A percentile compares a stretch with the other conserved stretches of the same genome.
Evolutionary conservation across 139 green algal genomes (phyloP).

Genomic region (Diplosphaera chodatii): DNA sequence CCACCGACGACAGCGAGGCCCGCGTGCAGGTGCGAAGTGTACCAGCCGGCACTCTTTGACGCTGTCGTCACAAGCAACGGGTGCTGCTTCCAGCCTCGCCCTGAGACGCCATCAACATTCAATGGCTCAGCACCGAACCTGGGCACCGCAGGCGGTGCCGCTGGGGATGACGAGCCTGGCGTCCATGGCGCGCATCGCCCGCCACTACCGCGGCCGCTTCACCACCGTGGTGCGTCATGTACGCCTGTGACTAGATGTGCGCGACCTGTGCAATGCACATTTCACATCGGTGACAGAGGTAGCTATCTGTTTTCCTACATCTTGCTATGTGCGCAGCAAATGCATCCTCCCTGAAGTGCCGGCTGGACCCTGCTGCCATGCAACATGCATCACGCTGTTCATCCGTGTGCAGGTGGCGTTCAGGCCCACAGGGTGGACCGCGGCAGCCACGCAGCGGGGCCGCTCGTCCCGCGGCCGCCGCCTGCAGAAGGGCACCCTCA

Average conservation of each 20-base stretch:
- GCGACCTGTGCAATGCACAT: no score
- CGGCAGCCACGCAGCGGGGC: neutral
- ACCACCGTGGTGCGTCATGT: constrained; percentile 45
- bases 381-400: no score
- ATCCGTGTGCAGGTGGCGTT: neutral
- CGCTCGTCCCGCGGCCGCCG: constrained; percentile 18
- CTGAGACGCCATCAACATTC: no score
- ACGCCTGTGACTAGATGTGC: constrained; percentile 14
- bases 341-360: no score
- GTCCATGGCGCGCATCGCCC: constrained; percentile 58
- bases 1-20: constrained; percentile 66
- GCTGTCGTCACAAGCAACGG: no score
- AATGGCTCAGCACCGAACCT: no score
- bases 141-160: constrained; percentile 39
- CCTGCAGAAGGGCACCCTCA: constrained; percentile 61
- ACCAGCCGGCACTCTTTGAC: no score
- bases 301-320: no score
- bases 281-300: no score
- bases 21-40: constrained; percentile 83
- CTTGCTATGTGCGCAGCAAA: no score
- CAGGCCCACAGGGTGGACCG: neutral
- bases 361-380: no score
- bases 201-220: constrained; percentile 60
- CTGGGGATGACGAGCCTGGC: constrained; percentile 69
- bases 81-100: no score